Evolutionary conservation across 2,329 filamentous ascomycete genomes (phyloP), one percentile per base, ranked within the genome.

Genomic region (Aureobasidium musti): DNA sequence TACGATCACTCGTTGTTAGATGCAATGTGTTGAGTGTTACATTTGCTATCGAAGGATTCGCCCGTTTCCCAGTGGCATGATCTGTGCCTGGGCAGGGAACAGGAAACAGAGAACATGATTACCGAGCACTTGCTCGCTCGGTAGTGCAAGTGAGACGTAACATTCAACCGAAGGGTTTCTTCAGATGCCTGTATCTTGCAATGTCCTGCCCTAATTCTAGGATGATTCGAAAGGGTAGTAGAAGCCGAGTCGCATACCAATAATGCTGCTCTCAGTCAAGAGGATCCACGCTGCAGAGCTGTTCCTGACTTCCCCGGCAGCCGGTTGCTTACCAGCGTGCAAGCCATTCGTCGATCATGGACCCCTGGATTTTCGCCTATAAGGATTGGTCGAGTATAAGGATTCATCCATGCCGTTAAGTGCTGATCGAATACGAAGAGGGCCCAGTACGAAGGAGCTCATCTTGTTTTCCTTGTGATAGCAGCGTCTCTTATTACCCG

Each of bases 61-160:
- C 5, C 37, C 54, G n/a, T n/a, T 14, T n/a, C 30, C n/a, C 45
- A 19, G 57, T 61, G 57, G 57, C 57, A 61, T 61, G 57, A 61
- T 49, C 43, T 61, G n/a, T 49, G 14, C 57, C 41, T 49, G 28
- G 17, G 28, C 43, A 33, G 37, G 19, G 39, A 60, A 33, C 56
- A 45, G 26, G 56, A 14, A 60, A 47, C 21, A 43, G 6, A n/a
- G 7, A 43, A 10, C 21, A 57, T 19, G 39, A 1, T 35, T 47
- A 26, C 41, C 43, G 41, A 61, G 43, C 37, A 54, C 43, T 47
- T 47, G 43, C 21, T 26, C 26, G 43, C 7, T 30, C n/a, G 13
- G 53, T 28, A 59, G 23, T 5, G 37, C 53, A 30, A 3, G 8
- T 45, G 39, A 33, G 56, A 41, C 39, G 23, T 33, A 37, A 17